Conservation (phyloP, 768 basidiomycete species). For the Sporobolomyces pararoseus region DNA sequence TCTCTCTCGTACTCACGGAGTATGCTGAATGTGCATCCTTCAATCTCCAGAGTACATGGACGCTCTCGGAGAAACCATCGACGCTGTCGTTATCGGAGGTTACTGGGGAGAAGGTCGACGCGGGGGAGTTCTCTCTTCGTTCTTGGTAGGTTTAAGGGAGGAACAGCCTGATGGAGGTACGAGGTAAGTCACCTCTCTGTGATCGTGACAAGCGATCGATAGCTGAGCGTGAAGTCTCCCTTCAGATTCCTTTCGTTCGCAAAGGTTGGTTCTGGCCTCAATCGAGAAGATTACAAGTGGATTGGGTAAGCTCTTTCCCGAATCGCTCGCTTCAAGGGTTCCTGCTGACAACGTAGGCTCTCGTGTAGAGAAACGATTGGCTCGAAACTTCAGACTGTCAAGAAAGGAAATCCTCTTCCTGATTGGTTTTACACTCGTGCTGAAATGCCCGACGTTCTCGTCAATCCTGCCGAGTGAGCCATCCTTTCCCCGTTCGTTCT, state of each 20-base stretch:
- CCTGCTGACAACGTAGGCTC: neutral
- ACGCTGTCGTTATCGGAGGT: conserved; percentile 84
- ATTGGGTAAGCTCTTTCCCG: conserved; percentile 52
- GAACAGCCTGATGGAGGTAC: conserved; percentile 55
- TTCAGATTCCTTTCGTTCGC: conserved; percentile 83
- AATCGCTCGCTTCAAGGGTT: neutral
- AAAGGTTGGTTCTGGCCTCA: conserved; percentile 83
- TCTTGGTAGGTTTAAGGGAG: conserved; percentile 76
- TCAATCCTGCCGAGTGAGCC: conserved; percentile 78
- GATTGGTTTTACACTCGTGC: conserved; percentile 59
- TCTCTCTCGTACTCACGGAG: neutral
- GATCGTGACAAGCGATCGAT: too few relatives aligned
- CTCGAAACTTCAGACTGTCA: conserved; percentile 64
- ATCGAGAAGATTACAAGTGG: conserved; percentile 80
- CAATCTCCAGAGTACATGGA: conserved; percentile 58
- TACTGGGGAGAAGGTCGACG: conserved; percentile 84
- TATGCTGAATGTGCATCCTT: conserved; percentile 52
- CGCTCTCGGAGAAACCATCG: conserved; percentile 86
- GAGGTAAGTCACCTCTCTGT: conserved; percentile 52
- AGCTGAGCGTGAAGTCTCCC: too few relatives aligned
- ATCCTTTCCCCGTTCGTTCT: neutral
- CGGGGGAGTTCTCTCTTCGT: conserved; percentile 80
- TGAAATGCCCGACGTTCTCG: conserved; percentile 84
- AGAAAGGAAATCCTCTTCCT: conserved; percentile 63
- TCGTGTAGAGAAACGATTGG: conserved; percentile 56